Percentiles rank a stretch among this genome's conserved stretches.
Conservation (phyloP, 208 protist species). For the Trichomonas vaginalis region DNA sequence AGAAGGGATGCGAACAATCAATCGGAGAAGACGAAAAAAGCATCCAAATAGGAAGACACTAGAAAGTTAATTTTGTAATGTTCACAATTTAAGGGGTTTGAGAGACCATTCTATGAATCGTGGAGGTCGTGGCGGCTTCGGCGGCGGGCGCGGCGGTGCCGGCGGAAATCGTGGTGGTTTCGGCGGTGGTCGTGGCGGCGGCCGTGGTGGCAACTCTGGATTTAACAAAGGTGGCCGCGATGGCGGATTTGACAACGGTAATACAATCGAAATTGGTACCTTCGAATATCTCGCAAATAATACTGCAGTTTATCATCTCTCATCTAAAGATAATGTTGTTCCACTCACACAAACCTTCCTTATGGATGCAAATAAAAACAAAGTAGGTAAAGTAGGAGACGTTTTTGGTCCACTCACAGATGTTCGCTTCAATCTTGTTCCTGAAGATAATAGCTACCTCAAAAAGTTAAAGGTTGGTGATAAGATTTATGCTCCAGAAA, state of each 20-base stretch:
- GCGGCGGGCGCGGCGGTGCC: neutral
- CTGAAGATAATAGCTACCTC: neutral
- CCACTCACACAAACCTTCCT: slow-evolving; percentile 8
- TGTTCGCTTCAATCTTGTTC: neutral
- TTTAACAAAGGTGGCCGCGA: neutral
- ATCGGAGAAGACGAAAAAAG: too few relatives aligned
- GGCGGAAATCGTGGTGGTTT: neutral
- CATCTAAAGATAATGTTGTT: neutral
- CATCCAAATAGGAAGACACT: neutral
- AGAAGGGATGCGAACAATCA: too few relatives aligned
- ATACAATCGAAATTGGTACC: neutral
- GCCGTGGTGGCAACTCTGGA: neutral
- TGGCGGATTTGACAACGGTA: neutral
- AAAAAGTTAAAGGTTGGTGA: neutral
- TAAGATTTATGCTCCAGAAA: neutral
- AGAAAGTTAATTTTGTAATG: neutral
- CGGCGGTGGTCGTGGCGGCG: neutral
- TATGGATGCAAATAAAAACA: neutral
- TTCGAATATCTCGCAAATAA: neutral
- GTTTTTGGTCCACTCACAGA: neutral
- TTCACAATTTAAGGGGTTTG: neutral
- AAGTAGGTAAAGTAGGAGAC: neutral
- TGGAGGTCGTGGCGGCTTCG: neutral
- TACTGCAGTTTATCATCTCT: neutral
- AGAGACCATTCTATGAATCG: neutral